Base-by-base conservation (phyloP, 768 basidiomycete genomes). In the Leccinum ochraceum region DNA sequence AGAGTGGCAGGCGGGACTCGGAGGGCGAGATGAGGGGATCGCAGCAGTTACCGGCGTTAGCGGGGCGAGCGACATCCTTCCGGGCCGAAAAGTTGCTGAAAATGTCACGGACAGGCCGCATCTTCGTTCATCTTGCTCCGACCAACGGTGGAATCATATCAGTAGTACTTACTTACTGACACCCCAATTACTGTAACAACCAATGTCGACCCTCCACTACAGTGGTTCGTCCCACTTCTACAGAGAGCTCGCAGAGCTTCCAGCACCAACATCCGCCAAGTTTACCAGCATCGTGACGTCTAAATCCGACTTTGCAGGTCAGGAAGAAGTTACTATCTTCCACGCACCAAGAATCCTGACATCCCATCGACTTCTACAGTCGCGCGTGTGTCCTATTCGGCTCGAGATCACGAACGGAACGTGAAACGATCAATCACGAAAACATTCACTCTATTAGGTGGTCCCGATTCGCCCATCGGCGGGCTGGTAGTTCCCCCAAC, bases 351-450 rank as follows among this genome's bases (percentile, higher is more conserved):
- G 36, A 1, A 16, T 20, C 2, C 0, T 5, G n/a, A 8, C 14
- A 30, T 5, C 16, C 3, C 9, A 34, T 22, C 20, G 0, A 10
- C 39, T 20, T 5, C 37, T 24, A 3, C 53, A 81, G 82, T 73
- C 10, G 67, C 83, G 44, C 79, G 83, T 28, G 65, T 84, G 20
- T 71, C 76, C 0, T 84, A 80, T 58, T 78, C 80, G 1, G 72
- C 80, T 20, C 75, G 78, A 36, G 85, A 88, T 67, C 83, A 86
- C 63, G 67, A 71, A 22, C 75, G 78, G 46, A 86, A 87, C 55
- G 63, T 69, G 37, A 86, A 83, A 61, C 76, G 79, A 63, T 77
- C 74, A 2, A 57, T 83, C 57, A 66, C 72, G 8, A 84, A 80
- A 66, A 74, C 77, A 0, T 66, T 81, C 56, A 68, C 79, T 8